Conservation (phyloP, 768 basidiomycete genomes). For the Fomitopsis serialis region DNA sequence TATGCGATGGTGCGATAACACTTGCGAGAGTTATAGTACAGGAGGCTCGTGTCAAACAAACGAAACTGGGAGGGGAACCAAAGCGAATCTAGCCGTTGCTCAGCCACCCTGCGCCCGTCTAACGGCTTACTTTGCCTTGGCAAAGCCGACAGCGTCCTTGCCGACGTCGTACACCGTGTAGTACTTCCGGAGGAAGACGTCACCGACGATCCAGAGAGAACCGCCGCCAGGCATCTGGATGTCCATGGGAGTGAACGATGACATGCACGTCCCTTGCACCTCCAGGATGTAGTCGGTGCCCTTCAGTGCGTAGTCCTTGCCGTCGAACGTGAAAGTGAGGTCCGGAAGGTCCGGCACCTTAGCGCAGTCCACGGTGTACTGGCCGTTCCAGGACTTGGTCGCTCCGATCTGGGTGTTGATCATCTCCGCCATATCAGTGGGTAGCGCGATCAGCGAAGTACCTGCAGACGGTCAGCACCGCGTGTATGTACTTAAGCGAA, state of each 20-base stretch:
- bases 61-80: background rate
- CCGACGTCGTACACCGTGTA: slow-evolving; percentile 87
- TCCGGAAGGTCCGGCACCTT: slow-evolving; percentile 83
- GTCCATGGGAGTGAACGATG: slow-evolving; percentile 88
- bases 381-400: slow-evolving; percentile 92
- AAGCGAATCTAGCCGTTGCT: background rate
- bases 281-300: slow-evolving; percentile 88
- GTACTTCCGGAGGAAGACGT: slow-evolving; percentile 89
- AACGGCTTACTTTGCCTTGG: slow-evolving; percentile 32
- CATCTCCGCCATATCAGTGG: slow-evolving; percentile 96
- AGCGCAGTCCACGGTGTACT: slow-evolving; percentile 86
- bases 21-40: background rate
- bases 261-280: slow-evolving; percentile 89
- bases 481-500: background rate
- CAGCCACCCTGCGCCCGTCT: background rate
- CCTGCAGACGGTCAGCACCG: slow-evolving; percentile 36
- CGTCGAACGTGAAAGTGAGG: slow-evolving; percentile 77
- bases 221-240: slow-evolving; percentile 71
- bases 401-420: slow-evolving; percentile 94
- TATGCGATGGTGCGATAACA: background rate
- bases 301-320: slow-evolving; percentile 73
- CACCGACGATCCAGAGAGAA: slow-evolving; percentile 88
- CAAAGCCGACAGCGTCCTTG: slow-evolving; percentile 80
- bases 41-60: background rate
- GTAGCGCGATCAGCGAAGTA: slow-evolving; percentile 90